Conservation (phyloP, 805 yeast species). For the Starmerella roubikii region DNA sequence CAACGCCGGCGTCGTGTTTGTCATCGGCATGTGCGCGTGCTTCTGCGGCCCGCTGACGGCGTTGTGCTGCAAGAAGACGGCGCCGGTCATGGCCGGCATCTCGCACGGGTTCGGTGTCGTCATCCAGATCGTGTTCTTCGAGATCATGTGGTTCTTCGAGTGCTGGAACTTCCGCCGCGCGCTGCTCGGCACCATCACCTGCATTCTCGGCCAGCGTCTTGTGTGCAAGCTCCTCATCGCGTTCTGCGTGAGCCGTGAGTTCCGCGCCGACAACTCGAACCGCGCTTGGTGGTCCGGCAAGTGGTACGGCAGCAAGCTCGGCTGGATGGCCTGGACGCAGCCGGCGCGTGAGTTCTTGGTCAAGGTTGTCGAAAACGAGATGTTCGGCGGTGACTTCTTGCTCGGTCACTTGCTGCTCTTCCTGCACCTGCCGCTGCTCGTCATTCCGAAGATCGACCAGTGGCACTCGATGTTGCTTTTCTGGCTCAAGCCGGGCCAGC, state of each 20-base stretch:
- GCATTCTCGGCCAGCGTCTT: conserved; percentile 76
- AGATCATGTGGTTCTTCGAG: conserved; percentile 94
- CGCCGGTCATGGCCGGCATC: conserved; percentile 86
- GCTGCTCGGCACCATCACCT: conserved; percentile 72
- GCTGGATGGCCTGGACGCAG: conserved; percentile 88
- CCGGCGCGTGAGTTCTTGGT: conserved; percentile 93
- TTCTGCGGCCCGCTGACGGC: conserved; percentile 95
- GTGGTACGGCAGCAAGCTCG: conserved; percentile 93
- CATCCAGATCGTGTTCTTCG: conserved; percentile 73
- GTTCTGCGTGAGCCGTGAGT: conserved; percentile 77
- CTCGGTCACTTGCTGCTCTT: conserved; percentile 82
- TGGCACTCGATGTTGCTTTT: conserved; percentile 97
- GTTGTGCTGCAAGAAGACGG: conserved; percentile 91
- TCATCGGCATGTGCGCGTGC: conserved; percentile 74
- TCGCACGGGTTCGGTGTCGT: conserved; percentile 93
- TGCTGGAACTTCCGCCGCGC: conserved; percentile 81
- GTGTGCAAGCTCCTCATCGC: conserved; percentile 74
- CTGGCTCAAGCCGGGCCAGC: conserved; percentile 96
- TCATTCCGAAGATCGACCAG: conserved; percentile 79
- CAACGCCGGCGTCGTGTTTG: conserved; percentile 70
- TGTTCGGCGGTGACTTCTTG: conserved; percentile 91
- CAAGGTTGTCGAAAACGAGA: conserved; percentile 83
- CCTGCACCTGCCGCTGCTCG: conserved; percentile 75
- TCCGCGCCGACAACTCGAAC: conserved; percentile 87
- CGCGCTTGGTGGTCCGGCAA: conserved; percentile 99